Conservation (phyloP, 1,139 yeast genomes). For the Zygotorulaspora mrakii region DNA sequence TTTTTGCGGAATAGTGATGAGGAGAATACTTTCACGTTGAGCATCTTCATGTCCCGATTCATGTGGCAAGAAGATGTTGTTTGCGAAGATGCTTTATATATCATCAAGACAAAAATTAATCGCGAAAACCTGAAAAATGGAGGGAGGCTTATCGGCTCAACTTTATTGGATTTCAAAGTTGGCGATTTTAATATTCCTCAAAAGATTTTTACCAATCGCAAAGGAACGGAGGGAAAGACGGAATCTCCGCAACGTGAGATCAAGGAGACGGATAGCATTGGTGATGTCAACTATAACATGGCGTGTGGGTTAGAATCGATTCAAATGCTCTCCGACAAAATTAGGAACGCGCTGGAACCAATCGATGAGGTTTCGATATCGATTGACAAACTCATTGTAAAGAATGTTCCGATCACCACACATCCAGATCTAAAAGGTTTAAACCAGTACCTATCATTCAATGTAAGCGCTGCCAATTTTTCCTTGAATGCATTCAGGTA, state of each 20-base stretch:
- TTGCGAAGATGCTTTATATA: constrained; percentile 19
- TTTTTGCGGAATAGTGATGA: neutral
- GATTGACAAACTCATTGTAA: constrained; percentile 25
- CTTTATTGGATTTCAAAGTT: constrained; percentile 14
- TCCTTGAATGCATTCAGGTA: constrained; percentile 33
- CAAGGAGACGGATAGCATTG: neutral
- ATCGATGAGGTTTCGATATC: constrained; percentile 23
- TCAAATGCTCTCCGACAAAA: constrained; percentile 12
- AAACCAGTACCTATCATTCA: constrained; percentile 23
- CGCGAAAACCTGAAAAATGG: constrained; percentile 3
- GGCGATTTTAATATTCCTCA: constrained; percentile 17
- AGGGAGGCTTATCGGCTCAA: constrained; percentile 5
- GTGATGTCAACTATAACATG: constrained; percentile 1
- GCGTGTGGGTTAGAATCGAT: constrained; percentile 13
- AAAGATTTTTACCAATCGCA: constrained; percentile 4
- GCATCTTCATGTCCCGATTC: constrained; percentile 5
- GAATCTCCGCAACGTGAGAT: neutral
- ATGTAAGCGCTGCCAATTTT: constrained; percentile 27
- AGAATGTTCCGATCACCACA: constrained; percentile 24
- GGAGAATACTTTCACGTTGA: constrained; percentile 1
- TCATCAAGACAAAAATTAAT: constrained; percentile 6
- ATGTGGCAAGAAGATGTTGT: constrained; percentile 15
- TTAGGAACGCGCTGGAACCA: constrained; percentile 13
- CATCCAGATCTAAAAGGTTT: constrained; percentile 23
- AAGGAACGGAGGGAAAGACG: neutral